Base-by-base conservation (phyloP, 345 rosid species). In the Euphorbia peplus region DNA sequence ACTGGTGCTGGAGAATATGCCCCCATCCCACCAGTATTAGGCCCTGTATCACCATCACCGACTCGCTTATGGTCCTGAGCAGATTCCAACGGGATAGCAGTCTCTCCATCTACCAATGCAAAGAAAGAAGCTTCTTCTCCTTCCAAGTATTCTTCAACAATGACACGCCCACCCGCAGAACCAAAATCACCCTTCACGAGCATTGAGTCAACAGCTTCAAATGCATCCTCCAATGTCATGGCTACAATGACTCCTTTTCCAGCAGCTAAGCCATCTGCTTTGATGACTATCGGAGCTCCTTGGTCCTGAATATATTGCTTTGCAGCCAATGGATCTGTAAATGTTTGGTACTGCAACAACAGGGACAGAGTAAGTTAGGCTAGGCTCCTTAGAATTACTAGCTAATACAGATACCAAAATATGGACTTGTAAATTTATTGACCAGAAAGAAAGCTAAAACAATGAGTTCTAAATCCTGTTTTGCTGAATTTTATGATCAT, bases 1-100 rank as follows among this genome's bases (percentile, higher is more conserved):
- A 91, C 77, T 0, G 97, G 95, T 13, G 96, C 98, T 13, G 96
- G 97, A 70, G 96, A 93, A 76, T 89, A 93, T 0, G 98, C 97
- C 46, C 98, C 97, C 98, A 91, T 93, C 47, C 97, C 96, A 4
- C 99, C 97, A n/a, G 96, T 93, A 75, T 91, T 91, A 11, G 99
- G 95, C 42, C 97, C 97, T 0, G 84, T 89, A 75, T 93, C 98
- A 70, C 98, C 98, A 82, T 91, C 96, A 53, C 98, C 98, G 61
- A 93, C 98, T 32, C 96, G 83, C 81, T 91, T 93, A 74, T 93
- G 97, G 75, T 93, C 97, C 70, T 89, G 96, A 52, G 98, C 98
- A 73, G 96, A 93, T 80, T 93, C 97, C 32, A 89, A 78, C 30
- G 98, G 90, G 55, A 93, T 84, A 46, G 95, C 96, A 80, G 91